These are phyloP conservation scores for Stylonectria norvegica DNA, from an alignment of 2,329 filamentous ascomycete species.

Conservation along the genomic window DNA sequence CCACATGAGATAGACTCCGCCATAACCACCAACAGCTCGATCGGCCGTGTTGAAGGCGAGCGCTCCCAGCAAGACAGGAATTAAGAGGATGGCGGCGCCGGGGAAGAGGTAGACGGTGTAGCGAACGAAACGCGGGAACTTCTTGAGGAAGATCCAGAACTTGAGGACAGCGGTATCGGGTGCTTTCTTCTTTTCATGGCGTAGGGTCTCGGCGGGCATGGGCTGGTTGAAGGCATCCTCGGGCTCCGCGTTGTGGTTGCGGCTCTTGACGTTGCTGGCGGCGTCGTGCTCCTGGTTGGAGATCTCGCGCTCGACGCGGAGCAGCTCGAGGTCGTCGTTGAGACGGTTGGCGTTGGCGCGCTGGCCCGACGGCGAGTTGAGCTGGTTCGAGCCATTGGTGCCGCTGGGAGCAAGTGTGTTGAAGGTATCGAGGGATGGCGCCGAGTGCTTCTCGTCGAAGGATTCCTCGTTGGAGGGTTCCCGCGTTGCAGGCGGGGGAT, in stretches of 20 bases:
- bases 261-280: conserved; percentile 22
- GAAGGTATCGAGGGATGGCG: conserved; percentile 30
- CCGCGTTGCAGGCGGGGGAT: conserved; percentile 13
- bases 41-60: conserved; percentile 36
- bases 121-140: conserved; percentile 48
- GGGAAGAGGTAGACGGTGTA: conserved; percentile 49
- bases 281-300: conserved; percentile 41
- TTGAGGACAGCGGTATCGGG: conserved; percentile 36
- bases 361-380: conserved; percentile 24
- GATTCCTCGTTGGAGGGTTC: too few species aligned
- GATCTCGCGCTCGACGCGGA: conserved; percentile 45
- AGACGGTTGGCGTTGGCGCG: conserved; percentile 38
- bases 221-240: conserved; percentile 47
- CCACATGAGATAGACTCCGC: conserved; percentile 79
- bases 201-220: conserved; percentile 23
- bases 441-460: conserved; percentile 24
- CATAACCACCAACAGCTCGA: conserved; percentile 58
- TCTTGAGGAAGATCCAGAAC: conserved; percentile 44
- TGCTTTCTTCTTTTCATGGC: conserved; percentile 29
- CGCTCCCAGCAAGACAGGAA: conserved; percentile 45
- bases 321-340: conserved; percentile 48
- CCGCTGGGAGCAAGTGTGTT: conserved; percentile 26
- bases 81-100: conserved; percentile 41
- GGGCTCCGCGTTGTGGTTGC: conserved; percentile 34
- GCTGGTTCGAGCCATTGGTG: conserved; percentile 15